Conservation (phyloP, 371 early-diverging fungal species). For the Rhizopus arrhizus region DNA sequence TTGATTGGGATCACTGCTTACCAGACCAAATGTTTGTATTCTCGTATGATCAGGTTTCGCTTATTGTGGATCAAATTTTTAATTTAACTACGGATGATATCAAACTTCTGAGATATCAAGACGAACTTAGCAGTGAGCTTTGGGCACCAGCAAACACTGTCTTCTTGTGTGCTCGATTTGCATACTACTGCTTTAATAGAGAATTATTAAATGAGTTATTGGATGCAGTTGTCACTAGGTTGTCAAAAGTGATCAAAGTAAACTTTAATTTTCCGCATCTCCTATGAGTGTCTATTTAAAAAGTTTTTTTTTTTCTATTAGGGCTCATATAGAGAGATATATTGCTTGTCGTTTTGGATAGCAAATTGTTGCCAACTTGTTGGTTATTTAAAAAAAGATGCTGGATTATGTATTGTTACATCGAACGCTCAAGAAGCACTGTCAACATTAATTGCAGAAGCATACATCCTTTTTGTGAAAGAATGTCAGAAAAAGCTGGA, state of each 20-base stretch:
- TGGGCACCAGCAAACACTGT: constrained; percentile 82
- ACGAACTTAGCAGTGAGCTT: constrained; percentile 33
- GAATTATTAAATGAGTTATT: constrained; percentile 72
- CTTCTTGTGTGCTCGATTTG: constrained; percentile 87
- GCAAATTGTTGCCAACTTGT: constrained; percentile 76
- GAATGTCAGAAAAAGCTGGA: constrained; percentile 63
- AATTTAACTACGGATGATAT: constrained; percentile 28
- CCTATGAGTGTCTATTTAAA: constrained; percentile 7
- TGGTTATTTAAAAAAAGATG: constrained; percentile 80
- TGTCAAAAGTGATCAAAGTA: constrained; percentile 60
- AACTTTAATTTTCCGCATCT: too few relatives aligned
- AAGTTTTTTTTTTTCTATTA: constrained; percentile 6
- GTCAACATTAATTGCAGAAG: constrained; percentile 68
- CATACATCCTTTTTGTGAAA: constrained; percentile 60
- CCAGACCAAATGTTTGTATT: constrained; percentile 92
- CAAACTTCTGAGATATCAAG: constrained; percentile 39
- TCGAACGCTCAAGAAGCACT: constrained; percentile 62
- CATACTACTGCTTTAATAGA: constrained; percentile 68
- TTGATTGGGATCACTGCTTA: constrained; percentile 68
- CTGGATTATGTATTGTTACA: constrained; percentile 66
- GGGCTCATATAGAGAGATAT: constrained; percentile 27
- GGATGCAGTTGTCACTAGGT: constrained; percentile 49
- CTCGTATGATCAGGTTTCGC: constrained; percentile 61
- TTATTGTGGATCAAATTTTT: constrained; percentile 71
- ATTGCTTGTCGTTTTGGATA: constrained; percentile 75